Conservation (phyloP, 768 basidiomycete genomes). For the Boletus coccyginus region DNA sequence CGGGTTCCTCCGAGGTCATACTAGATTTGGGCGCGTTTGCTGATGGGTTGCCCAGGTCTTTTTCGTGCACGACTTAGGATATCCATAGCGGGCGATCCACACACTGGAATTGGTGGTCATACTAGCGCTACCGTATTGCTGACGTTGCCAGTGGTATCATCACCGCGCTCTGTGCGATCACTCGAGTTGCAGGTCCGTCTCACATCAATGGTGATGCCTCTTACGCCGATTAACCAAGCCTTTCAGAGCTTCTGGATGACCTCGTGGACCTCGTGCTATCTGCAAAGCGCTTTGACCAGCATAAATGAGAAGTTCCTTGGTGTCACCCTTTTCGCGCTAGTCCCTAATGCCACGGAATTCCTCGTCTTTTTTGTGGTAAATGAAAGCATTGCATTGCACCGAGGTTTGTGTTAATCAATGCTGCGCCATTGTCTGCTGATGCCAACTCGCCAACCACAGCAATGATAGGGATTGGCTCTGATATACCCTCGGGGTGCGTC, state of each 20-base stretch:
- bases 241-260: slow-evolving; percentile 78
- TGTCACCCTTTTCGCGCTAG: slow-evolving; percentile 92
- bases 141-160: too few species aligned
- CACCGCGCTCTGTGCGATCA: slow-evolving; percentile 92
- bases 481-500: too few species aligned
- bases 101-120: slow-evolving; percentile 23
- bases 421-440: background rate
- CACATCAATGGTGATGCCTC: background rate
- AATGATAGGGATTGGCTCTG: too few species aligned
- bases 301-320: slow-evolving; percentile 98
- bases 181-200: slow-evolving; percentile 69
- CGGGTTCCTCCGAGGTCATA: too few species aligned
- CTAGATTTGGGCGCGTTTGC: too few species aligned
- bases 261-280: slow-evolving; percentile 83
- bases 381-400: too few species aligned
- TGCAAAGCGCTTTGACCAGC: slow-evolving; percentile 62
- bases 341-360: slow-evolving; percentile 98
- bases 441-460: too few species aligned
- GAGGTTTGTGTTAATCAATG: too few species aligned
- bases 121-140: too few species aligned
- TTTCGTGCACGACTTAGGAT: too few species aligned
- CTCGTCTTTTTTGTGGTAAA: slow-evolving; percentile 71
- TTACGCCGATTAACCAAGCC: background rate
- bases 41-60: too few species aligned
- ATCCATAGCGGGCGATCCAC: too few species aligned